These are phyloP conservation scores for Moelleriella libera DNA, from an alignment of 2,329 filamentous ascomycete genomes.

Conservation along the genomic window DNA sequence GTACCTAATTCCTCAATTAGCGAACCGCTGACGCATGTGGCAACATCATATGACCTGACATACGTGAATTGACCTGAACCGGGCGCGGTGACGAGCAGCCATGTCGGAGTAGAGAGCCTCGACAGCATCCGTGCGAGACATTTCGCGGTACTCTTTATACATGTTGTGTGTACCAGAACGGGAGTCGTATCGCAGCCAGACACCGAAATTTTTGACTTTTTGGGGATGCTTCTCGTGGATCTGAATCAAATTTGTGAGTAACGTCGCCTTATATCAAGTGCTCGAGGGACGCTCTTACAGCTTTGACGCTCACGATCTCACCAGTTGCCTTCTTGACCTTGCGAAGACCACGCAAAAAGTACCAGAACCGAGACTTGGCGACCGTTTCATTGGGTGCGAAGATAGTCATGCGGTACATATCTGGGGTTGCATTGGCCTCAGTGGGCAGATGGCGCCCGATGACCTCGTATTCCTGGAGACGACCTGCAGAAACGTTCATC, in stretches of 20 bases:
- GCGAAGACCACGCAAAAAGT: constrained; percentile 97
- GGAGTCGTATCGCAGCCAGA: constrained; percentile 99
- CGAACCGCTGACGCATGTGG: not conserved
- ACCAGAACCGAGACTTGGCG: constrained; percentile 99
- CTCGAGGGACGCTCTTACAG: constrained; percentile 39
- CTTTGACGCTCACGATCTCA: constrained; percentile 95
- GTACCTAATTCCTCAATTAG: constrained; percentile 48
- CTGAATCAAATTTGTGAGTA: constrained; percentile 27
- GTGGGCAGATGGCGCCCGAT: constrained; percentile 98
- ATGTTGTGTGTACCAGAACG: constrained; percentile 99
- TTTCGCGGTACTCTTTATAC: constrained; percentile 99
- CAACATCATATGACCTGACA: constrained; percentile 16
- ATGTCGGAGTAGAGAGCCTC: constrained; percentile 98
- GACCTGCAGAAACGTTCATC: constrained; percentile 46
- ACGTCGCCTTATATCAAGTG: not conserved
- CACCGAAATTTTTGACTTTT: constrained; percentile 99
- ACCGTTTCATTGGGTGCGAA: constrained; percentile 97
- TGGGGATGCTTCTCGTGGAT: constrained; percentile 97
- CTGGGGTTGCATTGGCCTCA: constrained; percentile 91
- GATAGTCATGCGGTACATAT: constrained; percentile 99
- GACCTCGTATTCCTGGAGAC: constrained; percentile 99
- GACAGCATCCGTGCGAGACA: constrained; percentile 89
- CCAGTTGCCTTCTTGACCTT: constrained; percentile 99
- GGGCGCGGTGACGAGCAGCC: constrained; percentile 91
- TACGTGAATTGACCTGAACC: constrained; percentile 98